phyloP scores from a whole-genome alignment of 257 asterid species.

The Solanum verrucosum region DNA sequence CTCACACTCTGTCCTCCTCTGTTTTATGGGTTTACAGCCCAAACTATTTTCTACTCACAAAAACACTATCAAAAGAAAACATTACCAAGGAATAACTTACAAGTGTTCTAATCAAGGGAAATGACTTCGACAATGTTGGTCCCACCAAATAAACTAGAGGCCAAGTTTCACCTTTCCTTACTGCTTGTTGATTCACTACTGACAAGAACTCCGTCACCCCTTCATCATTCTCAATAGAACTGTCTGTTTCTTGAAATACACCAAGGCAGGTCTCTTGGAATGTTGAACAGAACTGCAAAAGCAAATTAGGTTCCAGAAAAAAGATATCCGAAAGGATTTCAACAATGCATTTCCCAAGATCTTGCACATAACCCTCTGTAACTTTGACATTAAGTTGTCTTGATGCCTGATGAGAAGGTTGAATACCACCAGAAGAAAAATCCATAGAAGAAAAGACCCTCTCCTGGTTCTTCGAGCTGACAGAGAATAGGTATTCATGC shows the following conservation, averaged over 20 bases:
- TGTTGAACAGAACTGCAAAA: conserved; percentile 43
- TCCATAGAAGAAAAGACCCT: conserved; percentile 14
- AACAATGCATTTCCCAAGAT: conserved; percentile 78
- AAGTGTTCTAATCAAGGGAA: conserved; percentile 41
- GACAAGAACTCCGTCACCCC: conserved; percentile 46
- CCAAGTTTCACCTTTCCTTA: conserved; percentile 79
- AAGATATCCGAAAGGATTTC: conserved; percentile 58
- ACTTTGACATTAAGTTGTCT: conserved; percentile 37
- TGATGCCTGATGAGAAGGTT: conserved; percentile 36
- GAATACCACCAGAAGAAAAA: conserved; percentile 26
- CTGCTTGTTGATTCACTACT: conserved; percentile 52
- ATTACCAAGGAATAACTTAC: conserved; percentile 37
- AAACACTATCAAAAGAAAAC: neutral
- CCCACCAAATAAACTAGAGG: conserved; percentile 70
- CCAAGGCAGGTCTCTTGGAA: conserved; percentile 61
- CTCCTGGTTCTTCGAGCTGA: conserved; percentile 36
- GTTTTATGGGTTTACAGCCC: neutral
- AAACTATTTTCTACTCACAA: neutral
- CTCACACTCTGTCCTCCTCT: neutral
- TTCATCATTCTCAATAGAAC: conserved; percentile 39
- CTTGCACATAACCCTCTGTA: conserved; percentile 41
- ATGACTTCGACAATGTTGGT: conserved; percentile 52
- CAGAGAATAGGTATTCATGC: conserved; percentile 54
- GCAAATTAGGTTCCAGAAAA: conserved; percentile 39
- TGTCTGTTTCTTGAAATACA: conserved; percentile 41